Evolutionary conservation across 2,329 filamentous ascomycete species (phyloP).

Genomic region (Hypocreales sp.): DNA sequence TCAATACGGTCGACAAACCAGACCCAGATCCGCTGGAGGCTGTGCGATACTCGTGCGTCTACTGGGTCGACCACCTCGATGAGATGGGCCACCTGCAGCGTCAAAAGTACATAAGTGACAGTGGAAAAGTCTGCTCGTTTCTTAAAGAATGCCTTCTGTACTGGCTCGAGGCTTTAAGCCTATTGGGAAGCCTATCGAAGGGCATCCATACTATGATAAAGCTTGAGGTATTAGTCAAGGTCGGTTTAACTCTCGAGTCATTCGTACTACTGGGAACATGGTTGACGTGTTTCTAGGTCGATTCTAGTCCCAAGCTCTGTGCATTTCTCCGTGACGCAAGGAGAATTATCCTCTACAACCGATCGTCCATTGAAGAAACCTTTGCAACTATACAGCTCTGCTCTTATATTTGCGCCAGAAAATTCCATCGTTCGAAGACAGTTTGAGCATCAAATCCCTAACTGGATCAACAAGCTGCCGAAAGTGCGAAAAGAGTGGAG

Average conservation of each 20-base stretch:
- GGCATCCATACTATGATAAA: no score
- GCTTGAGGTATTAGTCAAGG: no score
- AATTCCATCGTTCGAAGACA: slow-evolving; percentile 6
- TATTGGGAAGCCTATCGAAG: slow-evolving; percentile 1
- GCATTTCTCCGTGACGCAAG: not conserved
- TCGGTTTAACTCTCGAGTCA: no score
- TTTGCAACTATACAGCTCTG: slow-evolving; percentile 11
- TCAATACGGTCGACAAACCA: slow-evolving; percentile 1
- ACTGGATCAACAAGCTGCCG: not conserved
- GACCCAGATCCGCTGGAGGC: slow-evolving; percentile 4
- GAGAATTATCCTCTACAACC: slow-evolving; percentile 3
- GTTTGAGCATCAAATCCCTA: slow-evolving; percentile 2
- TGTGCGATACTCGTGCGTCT: slow-evolving; percentile 3
- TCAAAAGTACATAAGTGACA: not conserved
- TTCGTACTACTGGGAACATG: slow-evolving; percentile 3
- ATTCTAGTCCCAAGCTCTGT: not conserved
- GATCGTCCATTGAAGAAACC: slow-evolving; percentile 5
- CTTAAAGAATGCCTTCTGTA: slow-evolving; percentile 5
- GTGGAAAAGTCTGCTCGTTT: slow-evolving; percentile 1
- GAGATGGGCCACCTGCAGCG: not conserved
- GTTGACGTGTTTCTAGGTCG: not conserved
- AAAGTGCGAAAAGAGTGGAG: not conserved
- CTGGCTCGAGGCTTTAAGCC: slow-evolving; percentile 7
- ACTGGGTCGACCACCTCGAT: slow-evolving; percentile 6
- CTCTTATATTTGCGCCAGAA: slow-evolving; percentile 9